Evolutionary conservation across 2,329 filamentous ascomycete species (phyloP), one percentile per base, ranked within the genome.

Genomic region (Colletotrichum chrysophilum): DNA sequence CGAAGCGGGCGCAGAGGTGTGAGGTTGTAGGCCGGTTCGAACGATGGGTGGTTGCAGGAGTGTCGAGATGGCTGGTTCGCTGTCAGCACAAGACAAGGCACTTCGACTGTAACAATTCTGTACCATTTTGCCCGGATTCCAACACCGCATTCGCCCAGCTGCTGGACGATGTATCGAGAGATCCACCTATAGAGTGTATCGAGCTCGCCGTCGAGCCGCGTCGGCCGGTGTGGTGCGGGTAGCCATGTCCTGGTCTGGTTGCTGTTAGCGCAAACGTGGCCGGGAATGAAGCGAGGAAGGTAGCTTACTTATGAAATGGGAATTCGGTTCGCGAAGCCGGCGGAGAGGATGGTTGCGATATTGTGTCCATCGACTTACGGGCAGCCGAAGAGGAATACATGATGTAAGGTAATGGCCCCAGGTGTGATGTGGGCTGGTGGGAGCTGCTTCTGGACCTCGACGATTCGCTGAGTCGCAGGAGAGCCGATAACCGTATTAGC

Each of bases 41-140:
- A 97, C 92, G 79, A 98, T 98, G 5, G 96, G 95, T 32, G 95
- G 94, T 81, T 98, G 95, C 5, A 98, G 90, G n/a, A 98, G 90
- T 2, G 95, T 98, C 10, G 96, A 98, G 80, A 98, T 98, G 77
- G 97, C 94, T 95, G 77, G 14, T 71, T 21, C 70, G 32, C 24
- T 64, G 68, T 66, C 48, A 71, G 66, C 61, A 66, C 43, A 36
- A 14, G n/a, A 52, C 13, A 34, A 30, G 32, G 76, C 30, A 76
- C 62, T 66, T 43, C n/a, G 21, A 21, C 32, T 30, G 34, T 24
- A 7, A 28, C 7, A 26, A n/a, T 43, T 28, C 26, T 21, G 34
- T 83, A 94, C 93, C 96, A 90, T 98, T 98, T 80, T 96, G 94
- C 13, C 93, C 92, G n/a, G 92, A 91, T 84, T 98, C 96, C 43